Evolutionary conservation across 2,329 filamentous ascomycete genomes (phyloP).

Genomic region (Bipolaris sorokiniana): DNA sequence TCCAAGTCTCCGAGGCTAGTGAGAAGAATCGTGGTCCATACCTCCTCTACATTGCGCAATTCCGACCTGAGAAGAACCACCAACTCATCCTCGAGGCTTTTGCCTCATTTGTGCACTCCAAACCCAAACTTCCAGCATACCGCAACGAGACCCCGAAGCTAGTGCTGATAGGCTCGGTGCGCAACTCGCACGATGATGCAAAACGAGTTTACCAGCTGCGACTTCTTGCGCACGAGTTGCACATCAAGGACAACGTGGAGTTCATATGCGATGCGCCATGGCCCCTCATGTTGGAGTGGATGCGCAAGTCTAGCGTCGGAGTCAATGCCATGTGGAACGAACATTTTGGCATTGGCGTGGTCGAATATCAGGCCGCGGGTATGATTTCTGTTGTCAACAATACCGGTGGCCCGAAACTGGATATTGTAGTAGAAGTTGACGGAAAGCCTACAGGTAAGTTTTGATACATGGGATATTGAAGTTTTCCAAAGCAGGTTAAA

Average conservation of each 20-base stretch:
- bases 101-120: constrained; percentile 67
- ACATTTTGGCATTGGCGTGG: constrained; percentile 97
- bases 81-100: constrained; percentile 84
- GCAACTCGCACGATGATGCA: constrained; percentile 75
- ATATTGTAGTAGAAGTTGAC: constrained; percentile 85
- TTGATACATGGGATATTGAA: background rate
- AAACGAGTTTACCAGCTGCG: constrained; percentile 88
- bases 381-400: constrained; percentile 92
- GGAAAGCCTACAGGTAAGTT: constrained; percentile 74
- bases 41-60: constrained; percentile 94
- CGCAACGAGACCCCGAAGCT: constrained; percentile 65
- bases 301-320: constrained; percentile 78
- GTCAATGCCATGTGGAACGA: constrained; percentile 99
- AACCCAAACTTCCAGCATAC: constrained; percentile 48
- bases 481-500: background rate
- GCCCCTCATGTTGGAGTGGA: constrained; percentile 81
- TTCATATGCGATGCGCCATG: constrained; percentile 92
- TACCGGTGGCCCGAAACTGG: constrained; percentile 88
- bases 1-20: constrained; percentile 72
- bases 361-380: constrained; percentile 96
- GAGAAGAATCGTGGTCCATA: constrained; percentile 73
- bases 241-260: constrained; percentile 79
- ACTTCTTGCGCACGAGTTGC: constrained; percentile 81
- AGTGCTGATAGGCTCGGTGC: constrained; percentile 89
- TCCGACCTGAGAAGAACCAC: constrained; percentile 97